phyloP scores from a whole-genome alignment of 1,139 yeast species.

The Pneumocystis murina region DNA sequence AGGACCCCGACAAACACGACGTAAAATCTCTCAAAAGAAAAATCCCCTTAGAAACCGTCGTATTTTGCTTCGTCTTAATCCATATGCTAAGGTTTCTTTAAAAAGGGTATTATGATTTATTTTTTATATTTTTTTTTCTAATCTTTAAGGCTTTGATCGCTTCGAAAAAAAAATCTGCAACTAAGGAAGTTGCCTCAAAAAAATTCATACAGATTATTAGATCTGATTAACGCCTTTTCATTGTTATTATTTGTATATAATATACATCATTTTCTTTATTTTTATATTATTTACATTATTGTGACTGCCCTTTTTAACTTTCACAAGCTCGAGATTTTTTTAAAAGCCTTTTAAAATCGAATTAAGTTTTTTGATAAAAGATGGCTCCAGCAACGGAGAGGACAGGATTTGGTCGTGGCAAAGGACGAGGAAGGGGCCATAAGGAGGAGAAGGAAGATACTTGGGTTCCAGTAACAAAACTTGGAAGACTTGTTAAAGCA shows the following conservation, averaged over 20 bases:
- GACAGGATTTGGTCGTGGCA: conserved; percentile 34
- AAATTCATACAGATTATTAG: background rate
- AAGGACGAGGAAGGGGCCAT: conserved; percentile 46
- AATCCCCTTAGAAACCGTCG: conserved; percentile 99
- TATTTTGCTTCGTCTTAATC: conserved; percentile 95
- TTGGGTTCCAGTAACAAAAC: conserved; percentile 99
- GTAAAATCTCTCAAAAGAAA: conserved; percentile 93
- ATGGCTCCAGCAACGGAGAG: conserved; percentile 19
- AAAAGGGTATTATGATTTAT: background rate
- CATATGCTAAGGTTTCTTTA: conserved; percentile 76
- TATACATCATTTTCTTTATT: background rate
- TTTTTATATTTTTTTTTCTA: background rate
- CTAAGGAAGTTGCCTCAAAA: background rate
- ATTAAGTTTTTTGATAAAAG: no score
- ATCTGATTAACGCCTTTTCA: background rate
- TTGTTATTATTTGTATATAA: background rate
- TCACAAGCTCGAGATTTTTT: background rate
- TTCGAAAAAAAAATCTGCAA: background rate
- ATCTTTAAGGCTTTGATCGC: background rate
- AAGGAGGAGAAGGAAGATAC: conserved; percentile 84
- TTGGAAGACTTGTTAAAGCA: conserved; percentile 98
- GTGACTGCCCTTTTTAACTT: background rate
- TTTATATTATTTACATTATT: background rate
- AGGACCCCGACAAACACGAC: conserved; percentile 86
- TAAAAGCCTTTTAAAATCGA: no score